Evolutionary conservation across 1,284 basidiomycete genomes (phyloP), one percentile per base, ranked within the genome.

Genomic region (Taiwanofungus camphoratus): DNA sequence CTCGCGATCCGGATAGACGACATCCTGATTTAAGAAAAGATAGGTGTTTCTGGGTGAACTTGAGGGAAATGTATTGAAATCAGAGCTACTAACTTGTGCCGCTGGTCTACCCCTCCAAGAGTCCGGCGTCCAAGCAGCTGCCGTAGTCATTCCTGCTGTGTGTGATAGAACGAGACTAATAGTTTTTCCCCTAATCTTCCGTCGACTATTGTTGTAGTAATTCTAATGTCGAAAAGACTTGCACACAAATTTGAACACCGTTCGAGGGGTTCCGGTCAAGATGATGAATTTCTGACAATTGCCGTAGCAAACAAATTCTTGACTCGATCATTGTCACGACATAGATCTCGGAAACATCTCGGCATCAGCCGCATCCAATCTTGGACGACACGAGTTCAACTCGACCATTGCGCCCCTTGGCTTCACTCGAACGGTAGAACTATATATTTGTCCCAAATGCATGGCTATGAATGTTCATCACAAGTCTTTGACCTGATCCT

Each of bases 41-140:
- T 12, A 40, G 22, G 31, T 3, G 33, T n/a, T 13, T 36, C 18
- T 8, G 23, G 3, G 37, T 13, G n/a, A 33, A 39, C 6, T 18
- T 18, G 15, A 9, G 21, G 18, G 21, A 33, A 23, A 8, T 11
- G 18, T 16, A 4, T 29, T 18, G 18, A 3, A 26, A n/a, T 5
- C 20, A 13, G 4, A 4, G n/a, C 19, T 27, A 48, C 52, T 44
- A 41, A 54, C 58, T 42, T 90, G 87, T 9, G 83, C 81, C 32
- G 86, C 71, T 2, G 77, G 74, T 59, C 82, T 84, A 21, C 66
- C 62, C 58, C 76, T 78, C 87, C 77, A 80, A 1, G 75, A 76
- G 21, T 64, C 66, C 4, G 72, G 72, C 1, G 69, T 62, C 77
- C 77, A 80, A 22, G 33, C 5, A 26, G 11, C 36, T 6, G 36